Evolutionary conservation across 176 grass and related monocot species (phyloP).

Genomic region (Musa beccarii): DNA sequence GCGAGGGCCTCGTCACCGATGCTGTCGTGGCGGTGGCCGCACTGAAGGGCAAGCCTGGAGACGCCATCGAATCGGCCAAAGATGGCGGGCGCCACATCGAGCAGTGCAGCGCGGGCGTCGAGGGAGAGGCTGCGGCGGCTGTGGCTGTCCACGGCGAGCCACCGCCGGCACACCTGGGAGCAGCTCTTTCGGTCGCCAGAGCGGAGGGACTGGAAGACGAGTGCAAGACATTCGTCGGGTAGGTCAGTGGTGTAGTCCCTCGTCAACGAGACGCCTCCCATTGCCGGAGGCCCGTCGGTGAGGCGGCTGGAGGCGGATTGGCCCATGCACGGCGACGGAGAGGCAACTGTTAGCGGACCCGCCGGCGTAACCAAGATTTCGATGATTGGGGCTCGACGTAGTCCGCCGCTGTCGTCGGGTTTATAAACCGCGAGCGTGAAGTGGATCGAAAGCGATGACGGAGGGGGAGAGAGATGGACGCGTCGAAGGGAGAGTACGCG

Average conservation of each 20-base stretch:
- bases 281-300: neutral
- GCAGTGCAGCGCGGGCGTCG: constrained; percentile 36
- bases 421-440: neutral
- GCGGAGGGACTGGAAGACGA: constrained; percentile 58
- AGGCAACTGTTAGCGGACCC: too few relatives aligned
- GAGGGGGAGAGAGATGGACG: neutral
- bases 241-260: constrained; percentile 72
- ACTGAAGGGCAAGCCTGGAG: constrained; percentile 53
- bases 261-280: neutral
- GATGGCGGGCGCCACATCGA: neutral
- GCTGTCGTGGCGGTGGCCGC: constrained; percentile 54
- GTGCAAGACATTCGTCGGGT: constrained; percentile 66
- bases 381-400: neutral
- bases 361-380: neutral
- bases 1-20: constrained; percentile 47
- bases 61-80: constrained; percentile 53
- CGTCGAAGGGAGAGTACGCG: neutral
- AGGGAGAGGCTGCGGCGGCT: constrained; percentile 5
- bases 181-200: constrained; percentile 56
- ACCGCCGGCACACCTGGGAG: constrained; percentile 58
- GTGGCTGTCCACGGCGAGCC: constrained; percentile 54
- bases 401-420: neutral
- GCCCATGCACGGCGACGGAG: constrained; percentile 2
- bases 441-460: neutral
- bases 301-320: constrained; percentile 8